phyloP scores from a whole-genome alignment of 2,329 filamentous ascomycete species.

The Aspergillus ochraceus region DNA sequence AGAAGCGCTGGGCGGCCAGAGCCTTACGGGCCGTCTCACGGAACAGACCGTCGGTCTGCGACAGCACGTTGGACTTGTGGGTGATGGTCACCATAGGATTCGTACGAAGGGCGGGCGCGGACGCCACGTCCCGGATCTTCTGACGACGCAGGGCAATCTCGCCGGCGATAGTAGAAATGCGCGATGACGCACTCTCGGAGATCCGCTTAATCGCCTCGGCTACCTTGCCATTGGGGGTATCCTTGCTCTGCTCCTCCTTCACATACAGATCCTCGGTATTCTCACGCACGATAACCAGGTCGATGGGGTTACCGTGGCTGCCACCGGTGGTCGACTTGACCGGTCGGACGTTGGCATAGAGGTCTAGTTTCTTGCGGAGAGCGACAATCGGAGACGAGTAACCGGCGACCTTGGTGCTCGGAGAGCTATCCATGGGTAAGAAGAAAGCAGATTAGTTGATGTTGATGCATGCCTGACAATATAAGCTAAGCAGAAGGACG shows the following conservation, averaged over 20 bases:
- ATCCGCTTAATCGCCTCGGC: constrained; percentile 99
- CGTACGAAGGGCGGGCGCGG: constrained; percentile 55
- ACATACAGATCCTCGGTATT: constrained; percentile 99
- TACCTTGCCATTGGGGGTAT: constrained; percentile 72
- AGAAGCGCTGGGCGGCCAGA: constrained; percentile 66
- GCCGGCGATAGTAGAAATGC: constrained; percentile 90
- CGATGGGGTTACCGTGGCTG: constrained; percentile 62
- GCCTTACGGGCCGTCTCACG: constrained; percentile 74
- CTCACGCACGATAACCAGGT: constrained; percentile 97
- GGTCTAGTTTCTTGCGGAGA: constrained; percentile 87
- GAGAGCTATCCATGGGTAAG: constrained; percentile 59
- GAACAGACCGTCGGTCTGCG: constrained; percentile 95
- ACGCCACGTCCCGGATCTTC: constrained; percentile 65
- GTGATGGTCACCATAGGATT: constrained; percentile 87
- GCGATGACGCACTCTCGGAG: constrained; percentile 75
- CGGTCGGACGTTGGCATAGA: constrained; percentile 96
- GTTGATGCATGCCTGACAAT: background rate
- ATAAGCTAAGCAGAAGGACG: too few relatives aligned
- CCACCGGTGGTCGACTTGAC: constrained; percentile 74
- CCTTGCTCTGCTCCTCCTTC: constrained; percentile 87
- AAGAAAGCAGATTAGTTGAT: background rate
- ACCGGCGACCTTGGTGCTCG: constrained; percentile 83
- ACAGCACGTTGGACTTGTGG: constrained; percentile 97
- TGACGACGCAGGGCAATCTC: constrained; percentile 89
- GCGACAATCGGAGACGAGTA: constrained; percentile 97